Evolutionary conservation across 129 eudicot species (phyloP).

Genomic region (Ambrosia artemisiifolia): DNA sequence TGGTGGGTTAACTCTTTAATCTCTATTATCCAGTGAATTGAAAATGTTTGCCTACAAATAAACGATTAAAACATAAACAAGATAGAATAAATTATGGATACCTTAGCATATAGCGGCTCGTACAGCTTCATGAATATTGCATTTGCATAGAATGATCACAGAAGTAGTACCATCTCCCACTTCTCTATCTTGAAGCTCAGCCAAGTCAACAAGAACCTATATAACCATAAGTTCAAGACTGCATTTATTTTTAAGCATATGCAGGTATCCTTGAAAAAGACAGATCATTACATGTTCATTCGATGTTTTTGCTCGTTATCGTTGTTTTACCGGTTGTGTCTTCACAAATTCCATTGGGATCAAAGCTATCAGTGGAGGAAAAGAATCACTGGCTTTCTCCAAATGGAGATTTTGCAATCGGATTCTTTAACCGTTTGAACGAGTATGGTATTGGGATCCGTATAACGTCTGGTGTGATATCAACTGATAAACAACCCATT

Average conservation of each 20-base stretch:
- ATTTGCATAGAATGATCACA: no score
- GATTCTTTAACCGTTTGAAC: slow-evolving; percentile 33
- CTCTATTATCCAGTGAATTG: no score
- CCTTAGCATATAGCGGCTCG: no score
- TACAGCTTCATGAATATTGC: no score
- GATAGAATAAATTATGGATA: no score
- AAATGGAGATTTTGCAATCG: no score
- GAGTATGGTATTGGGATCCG: slow-evolving; percentile 52
- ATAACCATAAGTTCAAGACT: no score
- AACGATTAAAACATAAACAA: no score
- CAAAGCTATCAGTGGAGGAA: slow-evolving; percentile 46
- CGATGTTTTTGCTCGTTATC: slow-evolving; percentile 24
- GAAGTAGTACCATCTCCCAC: no score
- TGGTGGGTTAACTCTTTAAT: no score
- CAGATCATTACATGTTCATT: background rate
- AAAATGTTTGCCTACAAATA: slow-evolving; percentile 6
- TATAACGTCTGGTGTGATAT: slow-evolving; percentile 41
- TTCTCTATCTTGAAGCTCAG: no score
- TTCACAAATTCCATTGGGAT: slow-evolving; percentile 57
- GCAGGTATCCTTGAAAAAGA: slow-evolving; percentile 38
- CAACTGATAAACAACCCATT: slow-evolving; percentile 36
- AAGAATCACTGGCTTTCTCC: slow-evolving; percentile 58
- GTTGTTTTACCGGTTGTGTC: slow-evolving; percentile 23
- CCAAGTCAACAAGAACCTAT: no score
- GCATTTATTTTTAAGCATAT: slow-evolving; percentile 29